Evolutionary conservation across 495 filamentous ascomycete genomes (phyloP).

Genomic region (Trichocladium uniseriatum): DNA sequence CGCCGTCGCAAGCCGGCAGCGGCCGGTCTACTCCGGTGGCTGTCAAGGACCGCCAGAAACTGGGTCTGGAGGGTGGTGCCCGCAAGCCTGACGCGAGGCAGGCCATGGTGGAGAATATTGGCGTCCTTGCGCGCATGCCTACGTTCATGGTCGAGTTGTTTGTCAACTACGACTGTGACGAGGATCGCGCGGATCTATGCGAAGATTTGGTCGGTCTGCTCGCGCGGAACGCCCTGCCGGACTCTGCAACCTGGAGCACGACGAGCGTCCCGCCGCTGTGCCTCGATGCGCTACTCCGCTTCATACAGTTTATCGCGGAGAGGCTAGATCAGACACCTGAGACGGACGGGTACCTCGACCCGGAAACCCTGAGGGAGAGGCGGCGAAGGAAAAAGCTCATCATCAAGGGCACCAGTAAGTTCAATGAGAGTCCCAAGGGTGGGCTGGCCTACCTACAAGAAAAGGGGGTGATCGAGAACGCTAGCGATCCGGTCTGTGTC

Average conservation of each 20-base stretch:
- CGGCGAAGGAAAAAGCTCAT: constrained; percentile 76
- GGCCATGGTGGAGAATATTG: constrained; percentile 97
- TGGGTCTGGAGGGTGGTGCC: constrained; percentile 86
- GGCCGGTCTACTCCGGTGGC: constrained; percentile 87
- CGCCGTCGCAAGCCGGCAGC: constrained; percentile 67
- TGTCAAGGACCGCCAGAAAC: constrained; percentile 84
- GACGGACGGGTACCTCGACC: constrained; percentile 59
- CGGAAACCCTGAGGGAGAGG: constrained; percentile 53
- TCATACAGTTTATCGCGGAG: constrained; percentile 83
- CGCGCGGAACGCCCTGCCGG: constrained; percentile 88
- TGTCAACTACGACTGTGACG: constrained; percentile 96
- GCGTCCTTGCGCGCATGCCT: constrained; percentile 81
- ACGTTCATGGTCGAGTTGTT: constrained; percentile 92
- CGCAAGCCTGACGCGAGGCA: constrained; percentile 90
- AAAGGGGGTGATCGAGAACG: constrained; percentile 72
- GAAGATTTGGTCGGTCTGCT: constrained; percentile 91
- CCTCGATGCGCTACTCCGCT: constrained; percentile 81
- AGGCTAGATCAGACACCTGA: constrained; percentile 62
- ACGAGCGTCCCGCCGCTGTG: constrained; percentile 96
- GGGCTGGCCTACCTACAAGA: constrained; percentile 78
- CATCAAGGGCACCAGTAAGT: constrained; percentile 78
- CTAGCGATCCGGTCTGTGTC: constrained; percentile 60
- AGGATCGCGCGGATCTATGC: constrained; percentile 84
- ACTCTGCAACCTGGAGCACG: constrained; percentile 98
- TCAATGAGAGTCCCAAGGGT: constrained; percentile 88